These are phyloP conservation scores for Dendryphion nanum DNA, from an alignment of 2,329 filamentous ascomycete genomes.

Conservation along the genomic window DNA sequence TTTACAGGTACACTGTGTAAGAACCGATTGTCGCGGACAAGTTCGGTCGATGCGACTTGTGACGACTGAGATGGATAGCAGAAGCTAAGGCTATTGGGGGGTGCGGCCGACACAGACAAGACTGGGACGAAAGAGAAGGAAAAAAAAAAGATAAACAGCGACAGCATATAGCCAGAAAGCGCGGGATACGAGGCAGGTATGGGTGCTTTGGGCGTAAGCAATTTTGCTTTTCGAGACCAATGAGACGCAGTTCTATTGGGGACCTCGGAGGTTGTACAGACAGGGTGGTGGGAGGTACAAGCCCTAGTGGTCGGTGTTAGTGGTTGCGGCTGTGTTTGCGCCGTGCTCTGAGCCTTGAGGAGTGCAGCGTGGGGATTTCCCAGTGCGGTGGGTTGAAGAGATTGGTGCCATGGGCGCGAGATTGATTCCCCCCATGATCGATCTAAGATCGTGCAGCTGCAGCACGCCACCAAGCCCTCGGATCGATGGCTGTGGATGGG, in stretches of 20 bases:
- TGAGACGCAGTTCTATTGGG: slow-evolving; percentile 18
- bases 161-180: slow-evolving; percentile 18
- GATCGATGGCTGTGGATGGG: not conserved
- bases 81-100: too few relatives aligned
- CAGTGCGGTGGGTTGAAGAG: too few relatives aligned
- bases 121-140: not conserved
- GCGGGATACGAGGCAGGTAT: slow-evolving; percentile 5
- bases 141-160: not conserved
- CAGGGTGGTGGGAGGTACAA: slow-evolving; percentile 12
- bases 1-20: not conserved
- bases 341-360: too few relatives aligned
- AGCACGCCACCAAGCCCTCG: not conserved
- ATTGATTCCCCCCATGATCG: too few relatives aligned
- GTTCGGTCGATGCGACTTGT: not conserved
- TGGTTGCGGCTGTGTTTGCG: too few relatives aligned
- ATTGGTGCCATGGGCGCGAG: too few relatives aligned
- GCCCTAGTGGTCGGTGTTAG: slow-evolving; percentile 22
- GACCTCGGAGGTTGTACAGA: slow-evolving; percentile 19
- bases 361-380: too few relatives aligned
- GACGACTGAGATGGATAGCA: not conserved
- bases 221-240: slow-evolving; percentile 24
- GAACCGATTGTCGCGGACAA: not conserved
- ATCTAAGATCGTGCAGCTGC: slow-evolving; percentile 28
- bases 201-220: slow-evolving; percentile 7
- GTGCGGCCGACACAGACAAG: slow-evolving; percentile 6